A percentile compares a stretch with the other conserved stretches of the same genome.
phyloP scores from a whole-genome alignment of 345 rosid species.

The Clausena lansium region DNA sequence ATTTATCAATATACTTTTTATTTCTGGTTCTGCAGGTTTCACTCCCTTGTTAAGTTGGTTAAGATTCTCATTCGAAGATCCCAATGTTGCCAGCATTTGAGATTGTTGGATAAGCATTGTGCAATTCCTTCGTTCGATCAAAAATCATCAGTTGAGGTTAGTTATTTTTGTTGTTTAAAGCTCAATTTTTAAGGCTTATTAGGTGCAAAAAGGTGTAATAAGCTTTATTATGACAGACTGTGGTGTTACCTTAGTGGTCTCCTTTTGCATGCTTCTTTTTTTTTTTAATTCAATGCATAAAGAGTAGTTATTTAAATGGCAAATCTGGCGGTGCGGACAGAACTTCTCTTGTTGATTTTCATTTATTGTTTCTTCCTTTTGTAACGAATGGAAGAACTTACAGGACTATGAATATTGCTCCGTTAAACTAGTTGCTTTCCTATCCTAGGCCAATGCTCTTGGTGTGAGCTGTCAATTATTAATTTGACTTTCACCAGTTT shows the following conservation, averaged over 20 bases:
- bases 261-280: not conserved
- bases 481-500: conserved; percentile 5
- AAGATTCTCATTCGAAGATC: conserved; percentile 55
- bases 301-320: not conserved
- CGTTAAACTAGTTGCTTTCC: not conserved
- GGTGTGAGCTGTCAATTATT: not conserved
- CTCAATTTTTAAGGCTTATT: not conserved
- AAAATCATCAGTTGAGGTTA: conserved; percentile 30
- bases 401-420: not conserved
- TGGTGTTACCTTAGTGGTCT: not conserved
- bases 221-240: not conserved
- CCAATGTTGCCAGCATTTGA: conserved; percentile 44
- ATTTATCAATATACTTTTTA: conserved; percentile 1
- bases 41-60: conserved; percentile 47
- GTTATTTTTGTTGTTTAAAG: conserved; percentile 14
- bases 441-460: not conserved
- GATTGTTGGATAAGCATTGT: conserved; percentile 70
- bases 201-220: conserved; percentile 5
- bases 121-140: conserved; percentile 25
- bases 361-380: not conserved
- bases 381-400: not conserved
- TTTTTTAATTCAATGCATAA: not conserved
- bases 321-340: not conserved
- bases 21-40: conserved; percentile 48
- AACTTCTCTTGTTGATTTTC: not conserved